These are phyloP conservation scores for Carex myosuroides DNA, from an alignment of 176 grass and related monocot genomes.

Conservation along the genomic window DNA sequence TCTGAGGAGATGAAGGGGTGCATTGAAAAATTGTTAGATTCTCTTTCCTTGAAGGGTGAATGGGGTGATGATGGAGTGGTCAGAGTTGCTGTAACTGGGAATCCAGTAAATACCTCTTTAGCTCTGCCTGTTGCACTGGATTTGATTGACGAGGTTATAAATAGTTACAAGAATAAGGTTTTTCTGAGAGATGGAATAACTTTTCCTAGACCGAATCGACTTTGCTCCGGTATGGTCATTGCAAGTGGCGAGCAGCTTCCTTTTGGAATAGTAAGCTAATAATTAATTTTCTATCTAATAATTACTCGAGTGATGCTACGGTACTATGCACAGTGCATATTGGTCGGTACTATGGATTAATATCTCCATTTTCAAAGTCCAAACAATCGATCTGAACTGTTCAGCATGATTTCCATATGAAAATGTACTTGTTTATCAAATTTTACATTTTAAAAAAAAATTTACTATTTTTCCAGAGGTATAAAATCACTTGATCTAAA, in stretches of 20 bases:
- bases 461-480: no score
- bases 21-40: slow-evolving; percentile 48
- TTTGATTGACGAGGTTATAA: slow-evolving; percentile 68
- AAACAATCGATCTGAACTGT: no score
- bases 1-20: slow-evolving; percentile 55
- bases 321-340: no score
- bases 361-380: no score
- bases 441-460: no score
- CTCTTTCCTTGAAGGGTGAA: slow-evolving; percentile 63
- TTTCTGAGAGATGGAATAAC: slow-evolving; percentile 24
- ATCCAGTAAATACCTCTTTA: slow-evolving; percentile 67
- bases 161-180: slow-evolving; percentile 38
- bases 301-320: background rate
- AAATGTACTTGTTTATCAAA: no score
- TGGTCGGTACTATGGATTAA: no score
- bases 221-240: slow-evolving; percentile 63
- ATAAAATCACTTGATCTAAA: no score
- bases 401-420: no score
- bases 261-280: slow-evolving; percentile 60
- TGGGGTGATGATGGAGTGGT: slow-evolving; percentile 36
- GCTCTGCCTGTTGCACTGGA: slow-evolving; percentile 83
- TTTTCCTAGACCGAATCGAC: slow-evolving; percentile 63
- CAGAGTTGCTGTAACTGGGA: slow-evolving; percentile 39
- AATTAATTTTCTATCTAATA: background rate
- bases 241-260: slow-evolving; percentile 88